Conservation (phyloP, 139 green algal species). For the Nannochloris sp. region DNA sequence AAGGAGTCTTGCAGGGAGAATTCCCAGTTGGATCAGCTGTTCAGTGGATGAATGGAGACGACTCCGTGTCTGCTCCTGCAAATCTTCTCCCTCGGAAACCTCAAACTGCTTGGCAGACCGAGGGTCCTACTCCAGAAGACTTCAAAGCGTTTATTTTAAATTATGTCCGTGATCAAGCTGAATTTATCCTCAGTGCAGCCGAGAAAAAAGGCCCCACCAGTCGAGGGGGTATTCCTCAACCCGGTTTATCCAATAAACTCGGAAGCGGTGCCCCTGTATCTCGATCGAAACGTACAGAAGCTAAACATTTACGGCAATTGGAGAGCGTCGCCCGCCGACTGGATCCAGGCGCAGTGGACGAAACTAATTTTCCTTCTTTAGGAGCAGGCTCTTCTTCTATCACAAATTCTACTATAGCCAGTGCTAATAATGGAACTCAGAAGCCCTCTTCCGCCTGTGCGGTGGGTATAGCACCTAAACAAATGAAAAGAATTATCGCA, state of each 20-base stretch:
- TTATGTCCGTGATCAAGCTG: background rate
- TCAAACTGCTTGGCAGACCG: background rate
- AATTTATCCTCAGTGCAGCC: background rate
- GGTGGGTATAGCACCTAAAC: too few relatives aligned
- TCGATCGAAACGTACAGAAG: background rate
- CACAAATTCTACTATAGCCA: too few relatives aligned
- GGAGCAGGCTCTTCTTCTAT: background rate
- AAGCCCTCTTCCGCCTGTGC: too few relatives aligned
- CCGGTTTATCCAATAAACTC: too few relatives aligned
- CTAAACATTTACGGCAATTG: background rate
- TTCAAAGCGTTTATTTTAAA: background rate
- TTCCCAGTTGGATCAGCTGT: background rate
- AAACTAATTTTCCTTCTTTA: background rate
- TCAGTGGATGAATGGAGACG: background rate
- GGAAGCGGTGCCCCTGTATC: too few relatives aligned
- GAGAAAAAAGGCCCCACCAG: background rate
- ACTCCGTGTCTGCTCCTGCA: too few relatives aligned
- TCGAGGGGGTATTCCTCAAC: background rate
- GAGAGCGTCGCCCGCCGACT: background rate
- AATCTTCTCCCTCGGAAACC: background rate
- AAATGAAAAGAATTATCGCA: too few relatives aligned
- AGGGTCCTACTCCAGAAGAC: background rate
- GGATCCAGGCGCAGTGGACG: background rate
- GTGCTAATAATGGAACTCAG: too few relatives aligned
- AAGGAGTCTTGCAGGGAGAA: background rate